Base-by-base conservation (phyloP, 495 filamentous ascomycete genomes). In the Hypoxylon crocopeplum region DNA sequence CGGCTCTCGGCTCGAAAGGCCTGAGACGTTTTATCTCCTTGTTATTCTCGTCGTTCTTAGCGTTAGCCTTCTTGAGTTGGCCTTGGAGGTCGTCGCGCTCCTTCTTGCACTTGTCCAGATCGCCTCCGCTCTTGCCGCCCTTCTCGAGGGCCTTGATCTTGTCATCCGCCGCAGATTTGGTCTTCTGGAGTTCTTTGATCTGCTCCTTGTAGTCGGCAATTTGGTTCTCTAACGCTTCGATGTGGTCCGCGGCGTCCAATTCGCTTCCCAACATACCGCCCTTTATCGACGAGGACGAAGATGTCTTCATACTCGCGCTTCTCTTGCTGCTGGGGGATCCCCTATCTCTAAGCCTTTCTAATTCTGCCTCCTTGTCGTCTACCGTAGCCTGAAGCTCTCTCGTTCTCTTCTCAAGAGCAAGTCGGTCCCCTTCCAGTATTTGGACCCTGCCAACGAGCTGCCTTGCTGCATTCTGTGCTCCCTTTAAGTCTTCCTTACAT, bases 61-160 rank as follows among this genome's bases (percentile, higher is more conserved):
- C 16, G 7, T 11, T 24, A 2, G 27, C 22, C 33, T 34, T 48
- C 45, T 34, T 49, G 12, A 46, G 19, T 19, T 45, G 21, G 7
- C 5, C 11, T n/a, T 45, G 29, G 11, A 49, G 42, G 5, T 57
- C 47, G 24, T 47, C 37, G 17, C 24, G 33, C 41, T 54, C 42
- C 41, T 41, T 34, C 8, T 22, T 46, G 38, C 17, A 7, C 11
- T 22, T 37, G 0, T 51, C 47, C 19, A 2, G 1, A 16, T 30
- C 22, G 11, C 27, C 16, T 22, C 27, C 6, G 15, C 13, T 13
- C 19, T 42, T 41, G 29, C 12, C 0, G 15, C 33, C 17, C 3
- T 33, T 13, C 36, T 57, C 22, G 4, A 39, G 10, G 5, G 7
- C 7, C 13, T 29, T 25, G 4, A 13, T 52, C 36, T 8, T 27